phyloP scores from a whole-genome alignment of 148 eudicot species.

The Polygonum aviculare region DNA sequence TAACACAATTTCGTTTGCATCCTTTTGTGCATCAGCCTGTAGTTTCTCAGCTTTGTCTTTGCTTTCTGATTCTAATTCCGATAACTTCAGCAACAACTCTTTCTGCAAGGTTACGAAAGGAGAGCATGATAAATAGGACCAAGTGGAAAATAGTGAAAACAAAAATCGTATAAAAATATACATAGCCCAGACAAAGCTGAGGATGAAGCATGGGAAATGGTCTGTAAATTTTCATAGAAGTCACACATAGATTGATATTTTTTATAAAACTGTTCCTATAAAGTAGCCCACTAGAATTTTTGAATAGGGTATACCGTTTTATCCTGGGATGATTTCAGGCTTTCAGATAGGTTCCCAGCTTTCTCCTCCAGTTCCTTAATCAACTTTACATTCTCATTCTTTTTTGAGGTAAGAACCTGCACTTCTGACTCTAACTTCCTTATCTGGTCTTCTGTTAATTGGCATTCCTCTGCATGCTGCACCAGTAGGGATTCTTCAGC shows the following conservation, averaged over 20 bases:
- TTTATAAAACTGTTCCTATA: not conserved
- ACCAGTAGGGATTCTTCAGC: slow-evolving; percentile 64
- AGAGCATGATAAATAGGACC: not conserved
- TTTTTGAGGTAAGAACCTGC: slow-evolving; percentile 45
- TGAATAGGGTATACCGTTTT: slow-evolving; percentile 41
- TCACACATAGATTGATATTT: not conserved
- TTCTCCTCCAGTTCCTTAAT: slow-evolving; percentile 45
- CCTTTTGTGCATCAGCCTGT: slow-evolving; percentile 42
- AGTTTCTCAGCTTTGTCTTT: slow-evolving; percentile 49
- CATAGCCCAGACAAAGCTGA: slow-evolving; percentile 3
- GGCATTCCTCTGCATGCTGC: slow-evolving; percentile 89
- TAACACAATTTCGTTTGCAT: slow-evolving; percentile 47
- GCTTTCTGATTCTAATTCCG: slow-evolving; percentile 46
- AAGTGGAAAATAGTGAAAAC: not conserved
- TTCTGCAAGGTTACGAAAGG: slow-evolving; percentile 39
- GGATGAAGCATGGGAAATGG: not conserved
- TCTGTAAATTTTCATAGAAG: not conserved
- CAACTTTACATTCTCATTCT: slow-evolving; percentile 43
- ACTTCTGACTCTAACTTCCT: slow-evolving; percentile 55
- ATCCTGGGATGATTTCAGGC: slow-evolving; percentile 40
- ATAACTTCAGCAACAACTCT: slow-evolving; percentile 41
- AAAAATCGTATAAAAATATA: not conserved
- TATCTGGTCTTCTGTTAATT: slow-evolving; percentile 65
- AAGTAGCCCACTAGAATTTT: not conserved
- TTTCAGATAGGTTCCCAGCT: slow-evolving; percentile 38